Evolutionary conservation across 2,329 filamentous ascomycete genomes (phyloP).

Genomic region (Phialophora verrucosa): DNA sequence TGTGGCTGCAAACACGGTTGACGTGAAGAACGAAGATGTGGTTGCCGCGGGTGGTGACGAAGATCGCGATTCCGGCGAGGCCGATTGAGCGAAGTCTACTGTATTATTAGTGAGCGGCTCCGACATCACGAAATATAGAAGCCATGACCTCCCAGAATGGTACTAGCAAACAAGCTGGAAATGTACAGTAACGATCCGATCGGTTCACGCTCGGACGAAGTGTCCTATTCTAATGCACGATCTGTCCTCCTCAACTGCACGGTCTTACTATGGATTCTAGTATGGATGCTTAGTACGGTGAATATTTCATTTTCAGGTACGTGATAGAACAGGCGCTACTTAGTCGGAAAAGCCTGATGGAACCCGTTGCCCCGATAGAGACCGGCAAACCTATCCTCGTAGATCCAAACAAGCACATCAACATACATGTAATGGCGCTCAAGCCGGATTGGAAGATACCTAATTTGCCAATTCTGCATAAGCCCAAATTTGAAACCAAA

Average conservation of each 20-base stretch:
- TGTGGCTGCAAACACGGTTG: constrained; percentile 5
- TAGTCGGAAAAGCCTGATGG: not conserved
- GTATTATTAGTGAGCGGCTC: not conserved
- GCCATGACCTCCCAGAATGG: not conserved
- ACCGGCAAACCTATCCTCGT: not conserved
- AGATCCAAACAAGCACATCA: not conserved
- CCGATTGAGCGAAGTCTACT: not conserved
- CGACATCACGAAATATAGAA: not conserved
- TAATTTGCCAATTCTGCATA: not conserved
- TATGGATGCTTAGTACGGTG: not conserved
- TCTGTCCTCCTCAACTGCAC: not conserved
- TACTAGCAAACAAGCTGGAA: not conserved
- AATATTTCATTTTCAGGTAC: not conserved
- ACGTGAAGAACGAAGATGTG: constrained; percentile 7
- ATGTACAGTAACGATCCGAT: not conserved
- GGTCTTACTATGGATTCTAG: not conserved
- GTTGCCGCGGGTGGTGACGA: not conserved
- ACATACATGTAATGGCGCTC: not conserved
- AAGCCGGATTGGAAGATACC: not conserved
- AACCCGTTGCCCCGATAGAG: not conserved
- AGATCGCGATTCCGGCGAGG: constrained; percentile 20
- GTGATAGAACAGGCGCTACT: not conserved
- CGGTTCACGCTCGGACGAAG: not conserved
- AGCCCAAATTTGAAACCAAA: not conserved
- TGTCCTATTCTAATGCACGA: not conserved